Evolutionary conservation across 805 yeast genomes (phyloP), one percentile per base, ranked within the genome.

Genomic region (Zygosaccharomyces gambellarensis): DNA sequence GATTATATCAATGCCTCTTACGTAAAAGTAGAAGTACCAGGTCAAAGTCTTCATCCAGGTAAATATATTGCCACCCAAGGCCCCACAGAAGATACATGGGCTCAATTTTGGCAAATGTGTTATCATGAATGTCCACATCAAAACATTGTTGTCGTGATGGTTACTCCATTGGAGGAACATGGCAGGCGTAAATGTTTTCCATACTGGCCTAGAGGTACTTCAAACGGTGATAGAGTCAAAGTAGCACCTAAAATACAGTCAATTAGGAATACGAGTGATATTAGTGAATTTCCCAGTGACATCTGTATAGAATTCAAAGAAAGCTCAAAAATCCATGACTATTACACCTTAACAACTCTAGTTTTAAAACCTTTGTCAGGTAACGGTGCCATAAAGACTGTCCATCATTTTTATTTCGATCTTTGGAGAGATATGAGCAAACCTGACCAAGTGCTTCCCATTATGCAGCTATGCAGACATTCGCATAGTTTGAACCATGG

Each of bases 21-120:
- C 65, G 69, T 87, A 5, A 73, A 60, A 19, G 49, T 62, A 1
- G 53, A 62, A 36, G 60, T 63, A 3, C 58, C 59, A 2, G 54
- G 49, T 5, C 64, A 61, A 36, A 54, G 58, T 14, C 36, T 48
- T 19, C 41, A 46, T 6, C 57, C 64, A 1, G 67, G 72, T 38
- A 56, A 63, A 23, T 85, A 82, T 61, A 82, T 86, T 29, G 87
- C 89, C 0, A 73, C 85, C 1, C 95, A 86, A 60, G 95, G 92
- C 1, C 99, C 99, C 0, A 71, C 85, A n/a, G 69, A 65, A 11
- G 70, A 72, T 30, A 90, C 98, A 0, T 75, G 80, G 53, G 80
- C 80, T 3, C 96, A 94, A 64, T 92, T 94, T 62, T 94, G 97
- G 97, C 87, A 83, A 54, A 85, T 90, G 79, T 77, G 87, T 10